phyloP scores from a whole-genome alignment of 192 early-diverging fungal genomes.

The Linnemannia zychae region DNA sequence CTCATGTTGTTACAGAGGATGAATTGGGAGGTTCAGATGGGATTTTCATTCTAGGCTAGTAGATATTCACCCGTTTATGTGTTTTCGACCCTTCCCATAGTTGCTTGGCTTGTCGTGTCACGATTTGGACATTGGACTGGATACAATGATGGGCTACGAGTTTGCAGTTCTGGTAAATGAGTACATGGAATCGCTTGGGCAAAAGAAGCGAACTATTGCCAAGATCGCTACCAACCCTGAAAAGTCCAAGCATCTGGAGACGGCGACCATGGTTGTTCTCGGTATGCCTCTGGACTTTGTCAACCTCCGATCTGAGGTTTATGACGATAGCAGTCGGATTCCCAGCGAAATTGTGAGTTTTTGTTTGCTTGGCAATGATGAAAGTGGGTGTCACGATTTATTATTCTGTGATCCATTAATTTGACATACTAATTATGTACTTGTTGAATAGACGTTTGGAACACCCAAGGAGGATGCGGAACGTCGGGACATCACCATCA shows the following conservation, averaged over 20 bases:
- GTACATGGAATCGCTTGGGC: slow-evolving; percentile 59
- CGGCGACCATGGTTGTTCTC: slow-evolving; percentile 86
- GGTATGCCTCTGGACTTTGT: slow-evolving; percentile 92
- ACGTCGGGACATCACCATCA: slow-evolving; percentile 97
- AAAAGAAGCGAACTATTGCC: slow-evolving; percentile 65
- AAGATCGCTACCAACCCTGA: slow-evolving; percentile 94
- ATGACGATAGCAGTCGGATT: slow-evolving; percentile 81
- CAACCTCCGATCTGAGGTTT: slow-evolving; percentile 92
- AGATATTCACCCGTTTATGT: slow-evolving; percentile 16
- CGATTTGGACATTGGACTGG: slow-evolving; percentile 95
- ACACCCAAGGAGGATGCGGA: slow-evolving; percentile 92
- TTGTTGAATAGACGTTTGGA: slow-evolving; percentile 73
- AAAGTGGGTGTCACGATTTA: too few relatives aligned
- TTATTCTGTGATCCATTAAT: not conserved
- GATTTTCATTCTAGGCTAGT: too few relatives aligned
- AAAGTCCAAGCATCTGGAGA: slow-evolving; percentile 96
- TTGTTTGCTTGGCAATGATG: slow-evolving; percentile 23
- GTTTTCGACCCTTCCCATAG: slow-evolving; percentile 45
- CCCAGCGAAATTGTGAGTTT: slow-evolving; percentile 70
- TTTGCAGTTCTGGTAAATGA: slow-evolving; percentile 83
- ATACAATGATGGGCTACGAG: slow-evolving; percentile 92
- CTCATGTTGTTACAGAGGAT: not conserved
- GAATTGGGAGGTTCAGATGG: slow-evolving; percentile 1
- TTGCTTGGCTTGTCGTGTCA: slow-evolving; percentile 83
- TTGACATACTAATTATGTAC: not conserved